phyloP scores from a whole-genome alignment of 2,329 filamentous ascomycete genomes.

The Pseudogymnoascus pannorum region DNA sequence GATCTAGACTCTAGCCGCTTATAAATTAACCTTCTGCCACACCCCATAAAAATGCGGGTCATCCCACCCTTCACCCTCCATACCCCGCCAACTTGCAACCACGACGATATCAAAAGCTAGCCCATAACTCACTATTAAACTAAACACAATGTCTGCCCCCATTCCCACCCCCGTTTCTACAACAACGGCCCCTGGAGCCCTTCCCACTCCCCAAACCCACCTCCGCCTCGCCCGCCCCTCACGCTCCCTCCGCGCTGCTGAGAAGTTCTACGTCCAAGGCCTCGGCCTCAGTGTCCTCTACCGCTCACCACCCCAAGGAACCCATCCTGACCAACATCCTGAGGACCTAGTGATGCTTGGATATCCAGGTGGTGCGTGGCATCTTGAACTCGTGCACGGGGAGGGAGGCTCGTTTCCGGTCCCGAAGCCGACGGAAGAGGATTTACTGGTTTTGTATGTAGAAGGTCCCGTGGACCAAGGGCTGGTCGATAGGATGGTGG shows the following conservation, averaged over 20 bases:
- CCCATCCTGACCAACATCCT: conserved; percentile 32
- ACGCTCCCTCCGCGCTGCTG: conserved; percentile 31
- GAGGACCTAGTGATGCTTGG: conserved; percentile 39
- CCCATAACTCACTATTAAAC: background rate
- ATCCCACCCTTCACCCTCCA: background rate
- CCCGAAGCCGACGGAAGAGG: conserved; percentile 35
- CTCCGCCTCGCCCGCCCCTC: conserved; percentile 38
- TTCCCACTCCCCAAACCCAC: conserved; percentile 2
- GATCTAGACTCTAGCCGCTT: background rate
- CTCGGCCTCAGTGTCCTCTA: conserved; percentile 32
- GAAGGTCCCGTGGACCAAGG: conserved; percentile 26
- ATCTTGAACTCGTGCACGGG: conserved; percentile 37
- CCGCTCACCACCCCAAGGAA: conserved; percentile 12
- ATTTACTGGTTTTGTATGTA: conserved; percentile 39
- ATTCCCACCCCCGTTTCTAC: background rate
- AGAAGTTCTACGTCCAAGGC: conserved; percentile 36
- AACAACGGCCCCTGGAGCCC: background rate
- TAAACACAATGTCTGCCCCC: background rate
- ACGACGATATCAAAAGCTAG: background rate
- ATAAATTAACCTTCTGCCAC: background rate
- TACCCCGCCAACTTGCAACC: background rate
- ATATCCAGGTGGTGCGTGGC: conserved; percentile 31
- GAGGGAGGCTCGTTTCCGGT: conserved; percentile 16
- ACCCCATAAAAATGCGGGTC: background rate
- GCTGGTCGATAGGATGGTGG: conserved; percentile 31